Conservation (phyloP, 2,329 filamentous ascomycete species). For the Trichoderma aggressivum region DNA sequence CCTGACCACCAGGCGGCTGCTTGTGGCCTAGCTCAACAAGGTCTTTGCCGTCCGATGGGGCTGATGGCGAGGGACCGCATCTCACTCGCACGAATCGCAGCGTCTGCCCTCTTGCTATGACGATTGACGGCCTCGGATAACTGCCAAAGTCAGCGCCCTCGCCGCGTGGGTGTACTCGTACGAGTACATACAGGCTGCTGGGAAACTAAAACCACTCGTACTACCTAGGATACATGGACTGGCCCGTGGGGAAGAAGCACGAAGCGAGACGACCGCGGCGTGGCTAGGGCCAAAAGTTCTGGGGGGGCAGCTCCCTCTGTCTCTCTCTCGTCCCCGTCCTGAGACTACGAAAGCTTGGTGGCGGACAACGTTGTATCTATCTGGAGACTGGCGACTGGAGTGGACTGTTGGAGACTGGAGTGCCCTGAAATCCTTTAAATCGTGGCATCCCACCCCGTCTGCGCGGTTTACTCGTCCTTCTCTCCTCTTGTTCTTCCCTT, state of each 20-base stretch:
- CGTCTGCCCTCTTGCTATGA: background rate
- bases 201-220: background rate
- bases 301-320: background rate
- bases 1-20: background rate
- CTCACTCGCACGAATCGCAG: constrained; percentile 9
- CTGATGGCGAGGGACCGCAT: constrained; percentile 5
- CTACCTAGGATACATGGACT: background rate
- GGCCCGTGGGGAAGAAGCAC: constrained; percentile 12
- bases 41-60: background rate
- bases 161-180: background rate
- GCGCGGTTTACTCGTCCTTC: background rate
- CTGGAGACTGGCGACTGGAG: background rate
- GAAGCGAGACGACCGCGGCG: background rate
- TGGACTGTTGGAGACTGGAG: background rate
- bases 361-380: constrained; percentile 7
- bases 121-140: constrained; percentile 2
- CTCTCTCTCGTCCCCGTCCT: background rate
- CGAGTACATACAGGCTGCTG: background rate
- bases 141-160: background rate
- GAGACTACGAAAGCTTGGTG: constrained; percentile 5
- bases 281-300: background rate
- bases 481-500: background rate
- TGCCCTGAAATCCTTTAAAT: constrained; percentile 15
- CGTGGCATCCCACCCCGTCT: background rate
- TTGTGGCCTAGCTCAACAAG: constrained; percentile 12